Percentiles rank a stretch among this genome's conserved stretches.
Evolutionary conservation across 2,329 filamentous ascomycete genomes (phyloP).

Genomic region (Penicillium nordicum): DNA sequence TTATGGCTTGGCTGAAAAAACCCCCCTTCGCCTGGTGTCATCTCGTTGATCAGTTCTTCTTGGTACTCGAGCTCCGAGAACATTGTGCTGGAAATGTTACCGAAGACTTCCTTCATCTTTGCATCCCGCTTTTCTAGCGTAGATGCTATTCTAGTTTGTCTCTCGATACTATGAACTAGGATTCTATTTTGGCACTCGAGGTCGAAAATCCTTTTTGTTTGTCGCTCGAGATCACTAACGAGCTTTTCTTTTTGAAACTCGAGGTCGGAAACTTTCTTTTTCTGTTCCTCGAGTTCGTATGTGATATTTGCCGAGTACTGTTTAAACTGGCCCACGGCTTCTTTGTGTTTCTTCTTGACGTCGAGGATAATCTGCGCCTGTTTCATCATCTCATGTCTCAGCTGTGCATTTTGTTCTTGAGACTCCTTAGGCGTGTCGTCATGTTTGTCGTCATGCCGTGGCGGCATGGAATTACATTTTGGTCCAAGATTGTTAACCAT

Average conservation of each 20-base stretch:
- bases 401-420: background rate
- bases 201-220: background rate
- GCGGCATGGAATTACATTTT: no score
- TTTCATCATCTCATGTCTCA: background rate
- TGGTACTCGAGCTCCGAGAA: background rate
- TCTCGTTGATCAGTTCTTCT: background rate
- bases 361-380: background rate
- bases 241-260: background rate
- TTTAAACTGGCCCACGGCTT: background rate
- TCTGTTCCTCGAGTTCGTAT: background rate
- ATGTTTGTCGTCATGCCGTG: no score
- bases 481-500: background rate
- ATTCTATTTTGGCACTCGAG: background rate
- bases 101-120: background rate
- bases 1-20: background rate
- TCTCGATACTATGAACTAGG: background rate
- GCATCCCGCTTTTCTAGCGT: background rate
- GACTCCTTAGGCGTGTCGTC: background rate
- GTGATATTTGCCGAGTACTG: background rate
- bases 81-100: background rate
- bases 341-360: background rate
- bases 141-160: background rate
- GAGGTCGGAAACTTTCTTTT: background rate
- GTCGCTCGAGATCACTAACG: background rate
- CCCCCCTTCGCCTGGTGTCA: background rate